These are phyloP conservation scores for Hsuehochloa calcarea DNA, from an alignment of 176 grass and related monocot species.

Conservation along the genomic window DNA sequence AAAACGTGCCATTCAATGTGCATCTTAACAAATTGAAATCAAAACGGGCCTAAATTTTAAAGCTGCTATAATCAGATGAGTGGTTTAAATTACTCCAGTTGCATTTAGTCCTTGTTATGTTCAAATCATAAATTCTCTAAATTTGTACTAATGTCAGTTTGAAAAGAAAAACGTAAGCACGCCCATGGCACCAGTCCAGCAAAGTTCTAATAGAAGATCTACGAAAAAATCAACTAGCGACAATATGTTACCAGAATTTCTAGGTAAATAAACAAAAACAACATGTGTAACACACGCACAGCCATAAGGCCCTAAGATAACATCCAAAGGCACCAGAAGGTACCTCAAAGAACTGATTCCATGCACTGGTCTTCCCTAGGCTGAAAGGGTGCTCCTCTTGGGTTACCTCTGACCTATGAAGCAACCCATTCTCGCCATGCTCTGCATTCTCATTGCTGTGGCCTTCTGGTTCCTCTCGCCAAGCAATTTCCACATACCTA, in stretches of 20 bases:
- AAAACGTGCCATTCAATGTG: background rate
- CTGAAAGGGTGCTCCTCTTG: constrained; percentile 81
- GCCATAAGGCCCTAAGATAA: background rate
- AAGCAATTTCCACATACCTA: constrained; percentile 69
- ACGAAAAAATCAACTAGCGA: background rate
- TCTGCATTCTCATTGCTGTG: constrained; percentile 1
- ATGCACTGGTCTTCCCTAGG: constrained; percentile 68
- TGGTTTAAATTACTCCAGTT: background rate
- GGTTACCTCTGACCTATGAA: constrained; percentile 58
- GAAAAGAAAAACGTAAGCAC: background rate
- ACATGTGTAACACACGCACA: background rate
- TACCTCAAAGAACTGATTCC: constrained; percentile 87
- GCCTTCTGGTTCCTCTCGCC: constrained; percentile 38
- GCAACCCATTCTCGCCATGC: constrained; percentile 34
- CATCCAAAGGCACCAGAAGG: background rate
- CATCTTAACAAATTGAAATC: background rate
- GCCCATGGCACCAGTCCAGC: background rate
- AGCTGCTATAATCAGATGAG: background rate
- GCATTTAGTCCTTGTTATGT: background rate
- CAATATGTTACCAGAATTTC: background rate
- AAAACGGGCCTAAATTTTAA: background rate
- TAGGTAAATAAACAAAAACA: background rate
- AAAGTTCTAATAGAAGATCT: background rate
- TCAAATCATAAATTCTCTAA: constrained; percentile 9
- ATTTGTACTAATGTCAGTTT: background rate